Conservation (phyloP, 331 rosid species). For the Rosa hybrid region DNA sequence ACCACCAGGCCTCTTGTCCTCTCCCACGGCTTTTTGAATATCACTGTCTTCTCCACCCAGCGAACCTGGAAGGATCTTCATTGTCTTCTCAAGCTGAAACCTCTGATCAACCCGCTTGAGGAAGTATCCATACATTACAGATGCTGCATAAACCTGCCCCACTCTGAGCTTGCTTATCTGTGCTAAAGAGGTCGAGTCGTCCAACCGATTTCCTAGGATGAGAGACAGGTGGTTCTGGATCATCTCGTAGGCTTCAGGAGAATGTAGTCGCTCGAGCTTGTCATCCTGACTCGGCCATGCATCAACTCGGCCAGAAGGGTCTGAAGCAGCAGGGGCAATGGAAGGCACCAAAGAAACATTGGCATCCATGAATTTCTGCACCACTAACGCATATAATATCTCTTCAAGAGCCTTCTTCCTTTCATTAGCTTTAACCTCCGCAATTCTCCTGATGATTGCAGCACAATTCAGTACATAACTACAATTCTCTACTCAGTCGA, state of each 20-base stretch:
- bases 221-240: slow-evolving; percentile 77
- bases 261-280: slow-evolving; percentile 72
- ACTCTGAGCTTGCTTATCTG: slow-evolving; percentile 80
- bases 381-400: slow-evolving; percentile 77
- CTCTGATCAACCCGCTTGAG: slow-evolving; percentile 94
- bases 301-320: slow-evolving; percentile 64
- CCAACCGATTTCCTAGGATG: slow-evolving; percentile 62
- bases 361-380: slow-evolving; percentile 90
- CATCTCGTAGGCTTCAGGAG: slow-evolving; percentile 83
- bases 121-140: slow-evolving; percentile 92
- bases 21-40: slow-evolving; percentile 36
- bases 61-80: slow-evolving; percentile 68
- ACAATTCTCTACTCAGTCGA: not conserved
- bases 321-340: slow-evolving; percentile 34
- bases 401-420: slow-evolving; percentile 76
- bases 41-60: slow-evolving; percentile 41
- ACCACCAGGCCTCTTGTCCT: slow-evolving; percentile 27
- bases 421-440: slow-evolving; percentile 82
- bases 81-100: slow-evolving; percentile 97
- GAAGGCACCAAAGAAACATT: slow-evolving; percentile 63
- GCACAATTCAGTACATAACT: slow-evolving; percentile 13
- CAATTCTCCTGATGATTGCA: slow-evolving; percentile 71
- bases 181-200: slow-evolving; percentile 68
- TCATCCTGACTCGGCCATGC: slow-evolving; percentile 69
- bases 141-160: slow-evolving; percentile 95